Evolutionary conservation across 1,284 basidiomycete species (phyloP).

Genomic region (Xerocomus nothofagi): DNA sequence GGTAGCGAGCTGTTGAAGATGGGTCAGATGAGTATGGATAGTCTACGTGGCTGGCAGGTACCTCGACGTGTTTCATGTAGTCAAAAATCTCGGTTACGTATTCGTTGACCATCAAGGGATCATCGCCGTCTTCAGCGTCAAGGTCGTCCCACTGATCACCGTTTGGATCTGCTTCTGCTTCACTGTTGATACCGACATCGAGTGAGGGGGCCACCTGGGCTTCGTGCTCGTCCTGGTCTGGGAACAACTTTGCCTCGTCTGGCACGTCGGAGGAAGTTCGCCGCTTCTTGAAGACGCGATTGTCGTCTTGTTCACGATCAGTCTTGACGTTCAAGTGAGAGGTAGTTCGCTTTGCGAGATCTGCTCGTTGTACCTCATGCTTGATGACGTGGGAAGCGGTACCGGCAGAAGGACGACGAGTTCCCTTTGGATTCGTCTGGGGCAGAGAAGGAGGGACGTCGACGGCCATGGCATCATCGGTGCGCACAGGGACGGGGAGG

Average conservation of each 20-base stretch:
- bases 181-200: slow-evolving; percentile 40
- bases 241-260: slow-evolving; percentile 45
- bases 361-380: slow-evolving; percentile 31
- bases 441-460: slow-evolving; percentile 36
- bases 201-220: slow-evolving; percentile 38
- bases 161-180: slow-evolving; percentile 60
- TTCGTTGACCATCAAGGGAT: slow-evolving; percentile 96
- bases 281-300: slow-evolving; percentile 65
- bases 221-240: slow-evolving; percentile 28
- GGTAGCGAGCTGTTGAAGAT: slow-evolving; percentile 59
- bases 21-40: slow-evolving; percentile 1
- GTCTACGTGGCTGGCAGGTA: slow-evolving; percentile 29
- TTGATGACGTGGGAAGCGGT: slow-evolving; percentile 24
- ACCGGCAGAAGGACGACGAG: slow-evolving; percentile 14
- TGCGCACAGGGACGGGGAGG: slow-evolving; percentile 19
- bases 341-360: slow-evolving; percentile 29
- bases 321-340: slow-evolving; percentile 30
- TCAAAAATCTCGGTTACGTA: slow-evolving; percentile 94
- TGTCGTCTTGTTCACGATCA: slow-evolving; percentile 47
- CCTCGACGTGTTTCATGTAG: slow-evolving; percentile 82
- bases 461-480: slow-evolving; percentile 61
- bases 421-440: background rate
- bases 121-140: slow-evolving; percentile 91
- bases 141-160: slow-evolving; percentile 81
- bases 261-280: slow-evolving; percentile 70